Evolutionary conservation across 2,329 filamentous ascomycete species (phyloP).

Genomic region (Coniochaeta pulveracea): DNA sequence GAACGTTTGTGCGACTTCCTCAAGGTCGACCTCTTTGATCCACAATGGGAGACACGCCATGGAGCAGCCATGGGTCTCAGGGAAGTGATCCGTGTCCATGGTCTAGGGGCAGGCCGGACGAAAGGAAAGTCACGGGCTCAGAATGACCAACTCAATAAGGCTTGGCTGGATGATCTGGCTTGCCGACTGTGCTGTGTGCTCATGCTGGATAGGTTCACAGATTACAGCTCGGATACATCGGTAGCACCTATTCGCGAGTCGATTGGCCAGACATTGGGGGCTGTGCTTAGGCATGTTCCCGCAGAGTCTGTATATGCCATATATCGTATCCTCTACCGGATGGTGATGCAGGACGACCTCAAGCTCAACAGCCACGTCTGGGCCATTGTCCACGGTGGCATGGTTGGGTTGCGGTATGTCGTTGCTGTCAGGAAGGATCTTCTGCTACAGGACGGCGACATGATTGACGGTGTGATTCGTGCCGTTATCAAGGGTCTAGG

Average conservation of each 20-base stretch:
- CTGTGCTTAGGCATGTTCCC: slow-evolving; percentile 75
- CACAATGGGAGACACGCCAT: slow-evolving; percentile 90
- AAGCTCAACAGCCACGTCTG: slow-evolving; percentile 65
- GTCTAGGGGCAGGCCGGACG: slow-evolving; percentile 70
- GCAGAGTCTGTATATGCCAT: slow-evolving; percentile 69
- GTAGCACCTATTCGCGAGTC: slow-evolving; percentile 94
- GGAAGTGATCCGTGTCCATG: slow-evolving; percentile 87
- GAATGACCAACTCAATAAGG: slow-evolving; percentile 70
- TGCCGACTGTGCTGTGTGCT: slow-evolving; percentile 90
- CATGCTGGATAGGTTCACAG: slow-evolving; percentile 94
- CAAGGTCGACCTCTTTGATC: slow-evolving; percentile 85
- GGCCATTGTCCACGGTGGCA: slow-evolving; percentile 95
- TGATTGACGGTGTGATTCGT: slow-evolving; percentile 86
- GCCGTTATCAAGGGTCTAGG: slow-evolving; percentile 92
- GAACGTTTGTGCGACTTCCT: slow-evolving; percentile 90
- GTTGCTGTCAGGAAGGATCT: slow-evolving; percentile 92
- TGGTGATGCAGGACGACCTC: slow-evolving; percentile 85
- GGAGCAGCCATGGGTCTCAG: slow-evolving; percentile 91
- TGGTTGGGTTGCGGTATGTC: slow-evolving; percentile 92
- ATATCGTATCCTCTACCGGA: slow-evolving; percentile 72
- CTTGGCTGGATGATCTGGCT: slow-evolving; percentile 90
- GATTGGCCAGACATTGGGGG: slow-evolving; percentile 85
- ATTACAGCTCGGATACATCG: slow-evolving; percentile 95
- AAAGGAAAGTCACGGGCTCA: slow-evolving; percentile 58
- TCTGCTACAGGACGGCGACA: slow-evolving; percentile 66